Evolutionary conservation across 208 protist genomes (phyloP), one percentile per base, ranked within the genome.

Genomic region (Leishmania braziliensis): DNA sequence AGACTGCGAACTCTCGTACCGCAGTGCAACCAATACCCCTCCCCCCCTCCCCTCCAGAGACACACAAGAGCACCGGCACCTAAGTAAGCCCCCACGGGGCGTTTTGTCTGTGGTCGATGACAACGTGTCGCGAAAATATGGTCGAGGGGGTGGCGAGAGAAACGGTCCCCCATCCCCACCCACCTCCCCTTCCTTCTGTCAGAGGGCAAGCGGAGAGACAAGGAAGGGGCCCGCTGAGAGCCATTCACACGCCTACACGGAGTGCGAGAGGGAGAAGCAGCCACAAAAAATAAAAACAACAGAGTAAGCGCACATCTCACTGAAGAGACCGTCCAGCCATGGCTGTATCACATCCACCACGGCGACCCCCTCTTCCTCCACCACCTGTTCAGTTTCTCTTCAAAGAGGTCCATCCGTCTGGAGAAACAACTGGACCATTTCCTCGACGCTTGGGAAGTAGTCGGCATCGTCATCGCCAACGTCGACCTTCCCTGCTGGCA

Each of bases 361-460:
- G 43, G 43, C 60, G 6, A 4, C 60, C 60, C 26, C 26, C 60
- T n/a, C 60, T n/a, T 5, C 29, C 60, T 58, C 14, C 5, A 33
- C 14, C 63, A 3, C 20, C 66, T 71, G 3, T 39, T 51, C 33
- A 12, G 3, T 43, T 69, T 48, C 46, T n/a, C 18, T 60, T 51
- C 43, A 85, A 12, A 85, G 82, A 12, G 82, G 82, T 6, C 84
- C 84, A 18, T 87, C 84, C 26, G 79, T 83, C 63, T 81, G 68
- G 39, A 87, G 50, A 68, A 88, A 86, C 46, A 88, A 63, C 29
- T 79, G 23, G 26, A 88, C 75, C 75, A 90, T 85, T 39, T 92
- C 89, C 62, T 87, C 80, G 10, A 92, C 80, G 18, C 84, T 87
- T 6, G 86, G 89, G n/a, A 69, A 81, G 58, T 75, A 56, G 8